Percentiles rank a stretch among this genome's conserved stretches.
phyloP scores from a whole-genome alignment of 805 yeast species.

The Clavispora asparagi region DNA sequence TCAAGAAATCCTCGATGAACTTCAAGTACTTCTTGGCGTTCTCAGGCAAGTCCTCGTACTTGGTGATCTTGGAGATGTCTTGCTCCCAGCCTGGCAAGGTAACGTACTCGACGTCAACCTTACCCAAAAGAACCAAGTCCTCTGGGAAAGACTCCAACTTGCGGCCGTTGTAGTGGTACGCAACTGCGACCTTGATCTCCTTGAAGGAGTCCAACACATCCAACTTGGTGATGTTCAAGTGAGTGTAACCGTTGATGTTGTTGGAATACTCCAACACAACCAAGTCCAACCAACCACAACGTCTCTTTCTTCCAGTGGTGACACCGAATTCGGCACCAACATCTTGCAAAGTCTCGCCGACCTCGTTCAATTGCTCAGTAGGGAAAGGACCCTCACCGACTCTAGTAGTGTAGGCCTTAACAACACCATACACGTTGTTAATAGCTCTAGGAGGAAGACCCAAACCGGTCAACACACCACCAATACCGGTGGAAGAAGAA shows the following conservation, averaged over 20 bases:
- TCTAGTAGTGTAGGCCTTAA: conserved; percentile 96
- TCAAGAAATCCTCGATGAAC: conserved; percentile 79
- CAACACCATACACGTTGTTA: conserved; percentile 86
- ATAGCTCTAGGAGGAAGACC: conserved; percentile 91
- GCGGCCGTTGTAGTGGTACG: conserved; percentile 77
- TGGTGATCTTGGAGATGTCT: conserved; percentile 68
- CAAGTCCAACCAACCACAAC: conserved; percentile 98
- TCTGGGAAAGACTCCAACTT: conserved; percentile 82
- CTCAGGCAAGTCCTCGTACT: conserved; percentile 76
- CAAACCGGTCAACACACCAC: conserved; percentile 95
- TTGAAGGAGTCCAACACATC: conserved; percentile 90
- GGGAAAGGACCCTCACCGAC: conserved; percentile 99
- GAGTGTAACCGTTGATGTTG: conserved; percentile 90
- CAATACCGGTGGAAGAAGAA: conserved; percentile 92
- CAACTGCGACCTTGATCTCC: conserved; percentile 83
- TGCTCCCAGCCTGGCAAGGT: conserved; percentile 93
- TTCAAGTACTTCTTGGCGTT: conserved; percentile 81
- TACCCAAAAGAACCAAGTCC: conserved; percentile 74
- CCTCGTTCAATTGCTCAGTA: conserved; percentile 85
- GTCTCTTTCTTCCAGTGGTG: conserved; percentile 97
- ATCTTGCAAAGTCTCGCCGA: conserved; percentile 80
- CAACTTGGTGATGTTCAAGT: conserved; percentile 88
- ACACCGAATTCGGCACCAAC: conserved; percentile 97
- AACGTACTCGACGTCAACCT: conserved; percentile 87
- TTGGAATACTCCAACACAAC: conserved; percentile 91